Evolutionary conservation across 2,329 filamentous ascomycete genomes (phyloP).

Genomic region (Colletotrichum zoysiae): DNA sequence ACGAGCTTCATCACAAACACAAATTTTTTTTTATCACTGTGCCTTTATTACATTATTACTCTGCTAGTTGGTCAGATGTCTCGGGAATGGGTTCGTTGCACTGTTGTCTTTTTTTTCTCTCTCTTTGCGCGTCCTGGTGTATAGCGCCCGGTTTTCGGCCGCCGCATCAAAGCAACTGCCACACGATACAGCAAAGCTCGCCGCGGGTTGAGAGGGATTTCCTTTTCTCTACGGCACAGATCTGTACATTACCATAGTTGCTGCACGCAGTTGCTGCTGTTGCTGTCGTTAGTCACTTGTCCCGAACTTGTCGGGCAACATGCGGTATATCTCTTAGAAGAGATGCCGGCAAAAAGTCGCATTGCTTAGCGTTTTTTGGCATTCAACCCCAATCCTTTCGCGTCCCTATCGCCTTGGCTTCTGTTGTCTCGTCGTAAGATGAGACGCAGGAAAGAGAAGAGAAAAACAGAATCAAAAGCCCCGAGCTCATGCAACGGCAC

Average conservation of each 20-base stretch:
- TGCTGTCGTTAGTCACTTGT: constrained; percentile 44
- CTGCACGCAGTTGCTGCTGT: constrained; percentile 58
- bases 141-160: constrained; percentile 48
- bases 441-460: neutral
- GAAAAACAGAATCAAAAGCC: neutral
- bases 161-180: constrained; percentile 49
- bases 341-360: constrained; percentile 44
- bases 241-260: constrained; percentile 69
- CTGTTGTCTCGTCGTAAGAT: constrained; percentile 11
- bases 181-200: constrained; percentile 55
- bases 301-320: constrained; percentile 38
- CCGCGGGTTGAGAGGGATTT: constrained; percentile 53
- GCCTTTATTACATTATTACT: constrained; percentile 41
- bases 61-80: constrained; percentile 42
- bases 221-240: constrained; percentile 54
- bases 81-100: constrained; percentile 51
- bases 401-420: constrained; percentile 41
- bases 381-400: constrained; percentile 38
- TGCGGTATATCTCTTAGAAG: constrained; percentile 40
- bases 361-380: constrained; percentile 42
- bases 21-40: constrained; percentile 39
- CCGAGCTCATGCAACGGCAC: constrained; percentile 26
- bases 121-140: constrained; percentile 39
- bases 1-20: constrained; percentile 40
- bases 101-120: constrained; percentile 43